Evolutionary conservation across 2,329 filamentous ascomycete genomes (phyloP), one percentile per base, ranked within the genome.

Genomic region (Colletotrichum cordylinicola): DNA sequence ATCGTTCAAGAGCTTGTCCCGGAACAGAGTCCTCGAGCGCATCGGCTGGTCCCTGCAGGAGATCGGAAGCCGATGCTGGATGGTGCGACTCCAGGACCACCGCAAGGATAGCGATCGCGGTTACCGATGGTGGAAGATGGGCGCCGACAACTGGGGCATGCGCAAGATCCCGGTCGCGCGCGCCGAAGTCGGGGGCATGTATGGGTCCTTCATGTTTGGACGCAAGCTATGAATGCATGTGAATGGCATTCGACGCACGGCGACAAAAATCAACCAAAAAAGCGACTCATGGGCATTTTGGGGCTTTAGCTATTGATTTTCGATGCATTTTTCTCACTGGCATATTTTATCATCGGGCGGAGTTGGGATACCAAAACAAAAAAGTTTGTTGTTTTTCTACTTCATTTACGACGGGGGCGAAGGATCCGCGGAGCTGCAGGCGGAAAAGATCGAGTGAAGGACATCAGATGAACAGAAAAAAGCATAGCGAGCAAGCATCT

Each of bases 151-250:
- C 86, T 96, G 95, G 95, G 95, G 95, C 48, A 96, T 96, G 92
- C 90, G 94, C 77, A 97, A 98, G 86, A 90, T 98, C 56, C 98
- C 96, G n/a, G 93, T 98, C 79, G 95, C 94, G 31, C 92, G 93
- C 81, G 95, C 96, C 69, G 96, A 98, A 84, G 94, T 98, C 31
- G 97, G 98, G 80, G 95, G 95, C 77, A 98, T 98, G 82, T 98
- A 98, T 82, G 97, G 97, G 27, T 90, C 87, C 29, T 92, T 90
- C 80, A 92, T 92, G 91, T 92, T 92, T 84, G 90, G 90, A 80
- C 86, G 90, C 79, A 89, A 90, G 81, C 83, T 92, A 72, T 92
- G 83, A 86, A 52, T 64, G 52, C 72, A 71, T 60, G 43, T 29
- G 56, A 67, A 33, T 37, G 70, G 68, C 37, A n/a, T 52, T 21